phyloP scores from a whole-genome alignment of 2,329 filamentous ascomycete genomes.

The Aspergillus ochraceus region DNA sequence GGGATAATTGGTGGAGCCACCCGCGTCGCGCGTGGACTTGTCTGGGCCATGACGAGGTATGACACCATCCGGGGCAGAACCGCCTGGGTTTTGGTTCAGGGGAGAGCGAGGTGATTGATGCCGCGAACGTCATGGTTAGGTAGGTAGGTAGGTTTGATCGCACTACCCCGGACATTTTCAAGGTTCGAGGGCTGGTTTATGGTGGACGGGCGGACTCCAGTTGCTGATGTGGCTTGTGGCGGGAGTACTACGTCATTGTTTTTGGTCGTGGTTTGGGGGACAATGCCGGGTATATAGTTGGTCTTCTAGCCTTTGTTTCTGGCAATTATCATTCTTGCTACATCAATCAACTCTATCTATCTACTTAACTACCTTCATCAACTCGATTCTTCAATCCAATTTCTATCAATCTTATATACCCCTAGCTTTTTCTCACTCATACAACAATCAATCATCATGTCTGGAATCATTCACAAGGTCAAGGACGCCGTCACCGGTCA shows the following conservation, averaged over 20 bases:
- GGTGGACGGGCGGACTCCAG: too few species aligned
- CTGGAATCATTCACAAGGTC: constrained; percentile 45
- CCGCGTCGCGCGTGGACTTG: neutral
- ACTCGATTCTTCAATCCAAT: too few species aligned
- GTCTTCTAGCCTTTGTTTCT: neutral
- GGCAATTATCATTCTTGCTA: neutral
- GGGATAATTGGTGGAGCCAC: too few species aligned
- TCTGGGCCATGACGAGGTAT: neutral
- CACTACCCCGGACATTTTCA: neutral
- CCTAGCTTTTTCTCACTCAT: neutral
- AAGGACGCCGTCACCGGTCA: constrained; percentile 42
- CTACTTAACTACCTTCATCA: too few species aligned
- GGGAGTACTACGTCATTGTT: neutral
- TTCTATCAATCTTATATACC: too few species aligned
- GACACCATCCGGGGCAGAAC: neutral
- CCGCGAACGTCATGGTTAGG: neutral
- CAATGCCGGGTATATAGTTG: neutral
- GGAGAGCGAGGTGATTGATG: neutral
- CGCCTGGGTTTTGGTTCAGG: neutral
- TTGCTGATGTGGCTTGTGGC: neutral
- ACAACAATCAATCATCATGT: constrained; percentile 35
- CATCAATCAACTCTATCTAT: neutral
- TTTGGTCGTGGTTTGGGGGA: neutral
- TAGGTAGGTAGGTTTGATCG: neutral
- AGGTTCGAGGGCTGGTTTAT: neutral